Evolutionary conservation across 345 rosid genomes (phyloP).

Genomic region (Eucalyptus brandiana): DNA sequence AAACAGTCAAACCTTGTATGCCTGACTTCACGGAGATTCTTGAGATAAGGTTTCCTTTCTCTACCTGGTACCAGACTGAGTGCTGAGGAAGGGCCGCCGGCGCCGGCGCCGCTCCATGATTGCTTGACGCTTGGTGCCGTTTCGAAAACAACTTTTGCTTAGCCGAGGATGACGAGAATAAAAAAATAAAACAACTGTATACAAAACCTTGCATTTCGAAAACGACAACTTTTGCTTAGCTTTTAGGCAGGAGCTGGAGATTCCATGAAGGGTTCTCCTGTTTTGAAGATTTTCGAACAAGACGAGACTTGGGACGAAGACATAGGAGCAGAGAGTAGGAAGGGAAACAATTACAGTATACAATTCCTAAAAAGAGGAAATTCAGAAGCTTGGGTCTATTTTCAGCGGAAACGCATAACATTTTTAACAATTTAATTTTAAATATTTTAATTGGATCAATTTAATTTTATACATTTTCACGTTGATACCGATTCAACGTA

Average conservation of each 20-base stretch:
- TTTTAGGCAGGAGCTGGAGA: not conserved
- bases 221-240: not conserved
- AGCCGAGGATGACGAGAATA: not conserved
- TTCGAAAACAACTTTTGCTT: not conserved
- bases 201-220: not conserved
- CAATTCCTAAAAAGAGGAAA: no score
- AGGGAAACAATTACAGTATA: not conserved
- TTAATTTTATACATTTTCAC: fast-evolving
- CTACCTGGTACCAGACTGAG: not conserved
- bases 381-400: no score
- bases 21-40: not conserved
- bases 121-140: not conserved
- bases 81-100: fast-evolving
- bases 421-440: no score
- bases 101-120: not conserved
- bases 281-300: not conserved
- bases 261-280: not conserved
- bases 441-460: no score
- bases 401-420: fast-evolving
- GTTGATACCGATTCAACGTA: fast-evolving
- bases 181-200: not conserved
- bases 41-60: not conserved
- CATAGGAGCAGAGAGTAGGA: not conserved
- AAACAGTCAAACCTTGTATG: not conserved
- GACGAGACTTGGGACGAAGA: not conserved